Conservation (phyloP, 371 early-diverging fungal species). For the Mortierella sp. region DNA sequence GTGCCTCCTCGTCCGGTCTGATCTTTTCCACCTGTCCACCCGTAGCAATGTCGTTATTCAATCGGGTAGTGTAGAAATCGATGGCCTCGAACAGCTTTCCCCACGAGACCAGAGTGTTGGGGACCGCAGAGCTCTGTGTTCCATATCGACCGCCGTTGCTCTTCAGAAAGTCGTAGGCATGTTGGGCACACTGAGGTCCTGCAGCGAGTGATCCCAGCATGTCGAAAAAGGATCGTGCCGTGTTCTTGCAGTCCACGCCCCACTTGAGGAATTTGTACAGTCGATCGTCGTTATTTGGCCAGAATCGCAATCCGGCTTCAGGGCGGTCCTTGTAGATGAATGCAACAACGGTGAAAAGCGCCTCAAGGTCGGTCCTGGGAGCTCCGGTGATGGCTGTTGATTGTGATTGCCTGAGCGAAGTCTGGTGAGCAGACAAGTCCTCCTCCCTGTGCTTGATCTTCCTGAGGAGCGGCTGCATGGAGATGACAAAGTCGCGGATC, state of each 20-base stretch:
- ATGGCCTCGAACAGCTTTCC: conserved; percentile 68
- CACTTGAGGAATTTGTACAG: conserved; percentile 82
- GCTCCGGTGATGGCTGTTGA: conserved; percentile 31
- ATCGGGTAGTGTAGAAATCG: conserved; percentile 62
- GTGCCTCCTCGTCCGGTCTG: conserved; percentile 69
- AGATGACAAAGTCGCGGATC: conserved; percentile 65
- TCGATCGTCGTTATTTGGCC: conserved; percentile 72
- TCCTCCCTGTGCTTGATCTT: conserved; percentile 82
- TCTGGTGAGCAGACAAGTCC: conserved; percentile 67
- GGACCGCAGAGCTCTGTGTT: conserved; percentile 48
- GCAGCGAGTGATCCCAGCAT: conserved; percentile 83
- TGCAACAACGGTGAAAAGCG: conserved; percentile 76
- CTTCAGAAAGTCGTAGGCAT: conserved; percentile 73
- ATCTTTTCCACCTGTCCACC: conserved; percentile 60
- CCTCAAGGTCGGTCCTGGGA: conserved; percentile 71
- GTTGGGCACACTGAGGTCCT: conserved; percentile 70
- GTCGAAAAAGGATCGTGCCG: conserved; percentile 75
- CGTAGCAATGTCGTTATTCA: conserved; percentile 27
- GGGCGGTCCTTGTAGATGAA: conserved; percentile 78
- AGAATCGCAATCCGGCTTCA: conserved; percentile 84
- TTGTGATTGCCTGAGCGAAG: conserved; percentile 43
- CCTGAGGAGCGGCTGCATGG: conserved; percentile 68
- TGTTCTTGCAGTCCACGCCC: conserved; percentile 71
- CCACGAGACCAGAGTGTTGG: conserved; percentile 72
- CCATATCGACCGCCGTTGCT: conserved; percentile 59